Evolutionary conservation across 1,139 yeast species (phyloP).

Genomic region (Pichia sp.): DNA sequence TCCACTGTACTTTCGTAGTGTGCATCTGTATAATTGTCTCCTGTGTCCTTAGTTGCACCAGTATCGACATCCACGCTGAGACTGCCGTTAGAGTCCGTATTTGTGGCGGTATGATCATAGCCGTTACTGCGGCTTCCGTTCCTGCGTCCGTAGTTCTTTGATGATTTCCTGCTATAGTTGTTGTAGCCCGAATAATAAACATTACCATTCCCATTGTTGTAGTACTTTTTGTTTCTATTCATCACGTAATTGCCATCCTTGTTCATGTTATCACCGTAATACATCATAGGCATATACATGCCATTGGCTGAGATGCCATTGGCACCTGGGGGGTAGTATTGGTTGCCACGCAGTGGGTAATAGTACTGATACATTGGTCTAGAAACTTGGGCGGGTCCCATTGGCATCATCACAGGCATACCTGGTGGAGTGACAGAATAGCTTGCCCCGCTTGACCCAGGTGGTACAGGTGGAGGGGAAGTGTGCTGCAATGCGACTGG

Average conservation of each 20-base stretch:
- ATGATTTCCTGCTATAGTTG: background rate
- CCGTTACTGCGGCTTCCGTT: background rate
- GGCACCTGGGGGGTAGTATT: conserved; percentile 2
- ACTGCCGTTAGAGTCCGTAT: background rate
- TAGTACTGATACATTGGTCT: conserved; percentile 15
- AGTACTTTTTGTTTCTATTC: conserved; percentile 9
- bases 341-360: conserved; percentile 11
- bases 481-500: background rate
- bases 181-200: background rate
- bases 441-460: background rate
- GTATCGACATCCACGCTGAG: background rate
- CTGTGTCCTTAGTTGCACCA: background rate
- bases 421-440: background rate
- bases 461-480: background rate
- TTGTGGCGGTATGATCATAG: background rate
- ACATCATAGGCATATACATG: conserved; percentile 10
- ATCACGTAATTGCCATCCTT: conserved; percentile 5
- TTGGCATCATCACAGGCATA: conserved; percentile 6
- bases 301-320: background rate
- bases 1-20: background rate
- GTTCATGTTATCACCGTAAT: conserved; percentile 1
- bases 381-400: background rate
- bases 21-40: background rate
- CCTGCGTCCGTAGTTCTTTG: conserved; percentile 1
- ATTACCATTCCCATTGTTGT: conserved; percentile 2